A percentile compares a stretch with the other conserved stretches of the same genome.
These are phyloP conservation scores for Aspergillus cejpii DNA, from an alignment of 2,329 filamentous ascomycete species.

Conservation along the genomic window DNA sequence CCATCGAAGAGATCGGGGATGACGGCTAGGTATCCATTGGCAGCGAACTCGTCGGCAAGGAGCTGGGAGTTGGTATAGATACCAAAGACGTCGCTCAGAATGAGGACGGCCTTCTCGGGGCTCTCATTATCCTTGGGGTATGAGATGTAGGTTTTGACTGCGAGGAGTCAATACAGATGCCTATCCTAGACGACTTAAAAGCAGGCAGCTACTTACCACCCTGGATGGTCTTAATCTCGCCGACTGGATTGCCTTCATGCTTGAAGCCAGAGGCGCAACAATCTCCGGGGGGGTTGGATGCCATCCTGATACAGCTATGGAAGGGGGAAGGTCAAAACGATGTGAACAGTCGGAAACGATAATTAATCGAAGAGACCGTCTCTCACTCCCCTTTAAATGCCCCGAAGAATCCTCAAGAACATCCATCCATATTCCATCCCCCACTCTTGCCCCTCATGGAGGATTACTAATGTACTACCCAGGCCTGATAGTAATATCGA, in stretches of 20 bases:
- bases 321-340: background rate
- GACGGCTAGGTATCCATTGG: slow-evolving; percentile 63
- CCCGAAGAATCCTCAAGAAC: slow-evolving; percentile 2
- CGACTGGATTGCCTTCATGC: slow-evolving; percentile 46
- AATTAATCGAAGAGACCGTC: too few relatives aligned
- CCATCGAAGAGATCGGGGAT: slow-evolving; percentile 67
- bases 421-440: slow-evolving; percentile 1
- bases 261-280: slow-evolving; percentile 48
- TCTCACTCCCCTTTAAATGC: slow-evolving; percentile 7
- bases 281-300: slow-evolving; percentile 45
- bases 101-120: slow-evolving; percentile 49
- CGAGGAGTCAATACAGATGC: background rate
- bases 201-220: slow-evolving; percentile 33
- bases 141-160: slow-evolving; percentile 52
- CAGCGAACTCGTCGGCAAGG: slow-evolving; percentile 68
- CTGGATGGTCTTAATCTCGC: slow-evolving; percentile 44
- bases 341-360: background rate
- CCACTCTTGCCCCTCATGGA: slow-evolving; percentile 3
- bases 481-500: background rate
- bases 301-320: slow-evolving; percentile 34
- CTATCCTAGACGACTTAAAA: background rate
- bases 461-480: background rate
- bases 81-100: slow-evolving; percentile 55
- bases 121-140: slow-evolving; percentile 48
- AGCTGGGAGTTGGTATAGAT: slow-evolving; percentile 55